A percentile compares a stretch with the other conserved stretches of the same genome.
These are phyloP conservation scores for Inosperma sp. DNA, from an alignment of 768 basidiomycete species.

Conservation along the genomic window DNA sequence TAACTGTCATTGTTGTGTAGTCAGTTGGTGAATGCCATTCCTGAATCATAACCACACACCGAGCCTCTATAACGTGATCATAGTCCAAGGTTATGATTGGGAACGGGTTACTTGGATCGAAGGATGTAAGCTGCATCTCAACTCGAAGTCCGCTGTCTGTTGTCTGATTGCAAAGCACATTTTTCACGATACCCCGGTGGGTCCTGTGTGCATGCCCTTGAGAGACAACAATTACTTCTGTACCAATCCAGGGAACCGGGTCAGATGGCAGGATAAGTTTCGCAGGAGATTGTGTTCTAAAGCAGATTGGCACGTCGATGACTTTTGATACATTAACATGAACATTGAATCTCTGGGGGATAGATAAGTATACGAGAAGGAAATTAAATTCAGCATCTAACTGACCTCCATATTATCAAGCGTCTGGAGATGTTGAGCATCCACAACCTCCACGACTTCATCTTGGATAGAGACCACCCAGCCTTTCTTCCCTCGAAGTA, in stretches of 20 bases:
- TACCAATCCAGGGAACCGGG: background rate
- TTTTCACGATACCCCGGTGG: background rate
- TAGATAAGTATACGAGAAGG: background rate
- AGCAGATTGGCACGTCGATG: background rate
- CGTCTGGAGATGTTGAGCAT: no score
- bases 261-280: background rate
- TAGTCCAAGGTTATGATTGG: constrained; percentile 5
- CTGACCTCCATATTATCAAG: no score
- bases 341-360: background rate
- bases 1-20: no score
- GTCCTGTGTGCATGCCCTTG: constrained; percentile 5
- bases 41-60: no score
- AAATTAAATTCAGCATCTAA: background rate
- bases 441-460: no score
- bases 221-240: background rate
- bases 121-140: background rate
- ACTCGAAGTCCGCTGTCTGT: background rate
- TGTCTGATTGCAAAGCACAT: background rate
- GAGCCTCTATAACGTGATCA: constrained; percentile 5
- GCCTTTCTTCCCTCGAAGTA: background rate
- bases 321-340: background rate
- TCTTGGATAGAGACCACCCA: no score
- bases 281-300: background rate
- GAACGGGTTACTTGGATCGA: constrained; percentile 6
- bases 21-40: no score